Evolutionary conservation across 306 rosid species (phyloP), one percentile per base, ranked within the genome.

Genomic region (Pyrus betulifolia): DNA sequence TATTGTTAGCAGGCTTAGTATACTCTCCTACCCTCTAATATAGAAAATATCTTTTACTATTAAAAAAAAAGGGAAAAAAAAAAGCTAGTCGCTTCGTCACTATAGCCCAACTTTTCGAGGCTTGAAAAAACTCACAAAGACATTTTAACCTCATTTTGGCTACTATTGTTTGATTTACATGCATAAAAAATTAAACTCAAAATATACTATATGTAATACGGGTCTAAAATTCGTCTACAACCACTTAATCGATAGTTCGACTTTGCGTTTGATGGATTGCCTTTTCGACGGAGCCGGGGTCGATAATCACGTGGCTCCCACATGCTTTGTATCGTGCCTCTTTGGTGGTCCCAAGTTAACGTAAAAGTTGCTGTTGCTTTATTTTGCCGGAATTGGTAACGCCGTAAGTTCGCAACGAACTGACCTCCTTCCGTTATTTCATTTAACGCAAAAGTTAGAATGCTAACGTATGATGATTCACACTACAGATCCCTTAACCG

Each of bases 71-170:
- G 25, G 25, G 25, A 33, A 33, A 35, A 35, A 35, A 35, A 5
- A 4, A 31, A 4, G 35, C 1, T 33, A 33, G 7, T 35, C 0
- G 8, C 40, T 35, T 35, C 8, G 0, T 6, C 8, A 5, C 8
- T 0, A 35, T 35, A 35, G 40, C 8, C 40, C 2, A 35, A 35
- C 8, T 6, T 35, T 35, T 35, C 0, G 8, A 35, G 8, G 2
- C 40, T 35, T 0, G 0, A 0, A 6, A 31, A 35, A 6, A 35
- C 2, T 35, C 0, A 35, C 0, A 35, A 0, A 35, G 0, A 5
- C 8, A 35, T 35, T 35, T 35, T 7, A 35, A 0, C 8, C 8
- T 35, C 1, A 0, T 1, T 35, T 35, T 35, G 0, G 1, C 8
- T 2, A 35, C 0, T 1, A 35, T 6, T 0, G 8, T 35, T 2